A percentile compares a stretch with the other conserved stretches of the same genome.
These are phyloP conservation scores for Globisporangium nunn DNA, from an alignment of 352 stramenopile genomes.

Conservation along the genomic window DNA sequence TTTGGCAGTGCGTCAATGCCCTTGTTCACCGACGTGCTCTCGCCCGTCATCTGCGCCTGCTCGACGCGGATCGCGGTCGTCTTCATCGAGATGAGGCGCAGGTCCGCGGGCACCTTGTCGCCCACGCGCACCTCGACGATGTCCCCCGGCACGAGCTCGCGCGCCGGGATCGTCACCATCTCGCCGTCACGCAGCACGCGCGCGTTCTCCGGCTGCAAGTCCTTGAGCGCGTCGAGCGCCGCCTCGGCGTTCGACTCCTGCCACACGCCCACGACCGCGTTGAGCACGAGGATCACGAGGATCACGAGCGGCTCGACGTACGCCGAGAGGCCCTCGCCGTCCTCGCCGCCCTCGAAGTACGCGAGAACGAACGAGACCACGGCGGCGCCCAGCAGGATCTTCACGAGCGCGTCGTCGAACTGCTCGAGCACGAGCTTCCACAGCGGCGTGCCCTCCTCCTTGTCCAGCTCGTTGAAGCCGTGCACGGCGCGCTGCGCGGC, in stretches of 20 bases:
- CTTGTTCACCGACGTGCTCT: constrained; percentile 93
- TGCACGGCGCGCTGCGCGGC: constrained; percentile 42
- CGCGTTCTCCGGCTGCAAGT: constrained; percentile 91
- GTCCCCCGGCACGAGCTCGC: constrained; percentile 95
- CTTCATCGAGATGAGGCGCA: constrained; percentile 93
- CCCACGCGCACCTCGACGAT: constrained; percentile 94
- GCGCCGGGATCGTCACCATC: constrained; percentile 79
- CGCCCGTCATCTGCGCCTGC: constrained; percentile 96
- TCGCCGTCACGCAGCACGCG: constrained; percentile 84
- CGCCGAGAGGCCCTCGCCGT: constrained; percentile 77
- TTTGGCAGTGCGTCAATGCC: constrained; percentile 68
- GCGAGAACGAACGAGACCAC: constrained; percentile 93
- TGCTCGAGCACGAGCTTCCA: constrained; percentile 97
- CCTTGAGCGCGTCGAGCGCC: constrained; percentile 93
- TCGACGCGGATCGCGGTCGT: constrained; percentile 92
- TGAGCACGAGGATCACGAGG: constrained; percentile 94
- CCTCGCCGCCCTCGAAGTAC: constrained; percentile 78
- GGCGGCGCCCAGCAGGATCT: constrained; percentile 97
- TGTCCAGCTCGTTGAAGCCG: constrained; percentile 87
- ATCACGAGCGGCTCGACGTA: constrained; percentile 98
- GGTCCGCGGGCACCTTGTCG: constrained; percentile 96
- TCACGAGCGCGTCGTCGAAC: constrained; percentile 98
- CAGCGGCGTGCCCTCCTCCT: constrained; percentile 84
- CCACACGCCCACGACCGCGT: constrained; percentile 96
- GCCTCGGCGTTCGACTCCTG: constrained; percentile 93